Conservation (phyloP, 176 grass and related monocot genomes). For the Cenchrus purpureus region DNA sequence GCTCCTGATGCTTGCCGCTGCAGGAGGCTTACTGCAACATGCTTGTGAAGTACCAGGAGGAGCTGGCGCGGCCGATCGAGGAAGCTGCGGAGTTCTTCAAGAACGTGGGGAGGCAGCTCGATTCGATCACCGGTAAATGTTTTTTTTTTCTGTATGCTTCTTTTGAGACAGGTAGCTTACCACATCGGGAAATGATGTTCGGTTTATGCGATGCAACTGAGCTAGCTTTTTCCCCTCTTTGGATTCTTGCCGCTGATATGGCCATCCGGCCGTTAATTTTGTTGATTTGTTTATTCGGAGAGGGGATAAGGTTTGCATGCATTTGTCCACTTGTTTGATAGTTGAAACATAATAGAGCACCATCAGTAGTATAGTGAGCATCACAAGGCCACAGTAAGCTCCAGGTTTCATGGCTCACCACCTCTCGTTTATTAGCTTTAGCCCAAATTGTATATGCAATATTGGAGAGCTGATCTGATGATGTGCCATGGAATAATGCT, state of each 20-base stretch:
- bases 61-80: slow-evolving; percentile 72
- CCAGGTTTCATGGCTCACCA: slow-evolving; percentile 25
- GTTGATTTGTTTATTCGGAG: slow-evolving; percentile 30
- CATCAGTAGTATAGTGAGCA: slow-evolving; percentile 18
- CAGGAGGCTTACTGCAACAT: slow-evolving; percentile 84
- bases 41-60: slow-evolving; percentile 74
- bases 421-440: slow-evolving; percentile 30
- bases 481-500: slow-evolving; percentile 1
- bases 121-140: slow-evolving; percentile 58
- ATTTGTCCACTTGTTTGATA: slow-evolving; percentile 31
- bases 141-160: background rate
- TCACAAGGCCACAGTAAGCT: slow-evolving; percentile 38
- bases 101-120: slow-evolving; percentile 67
- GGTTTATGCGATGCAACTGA: slow-evolving; percentile 26
- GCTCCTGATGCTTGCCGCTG: background rate
- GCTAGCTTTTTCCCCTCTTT: slow-evolving; percentile 13
- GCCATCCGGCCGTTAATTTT: slow-evolving; percentile 20
- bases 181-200: slow-evolving; percentile 46
- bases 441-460: slow-evolving; percentile 9
- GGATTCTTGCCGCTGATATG: slow-evolving; percentile 39
- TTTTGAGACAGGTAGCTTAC: slow-evolving; percentile 35
- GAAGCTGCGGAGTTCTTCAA: slow-evolving; percentile 80
- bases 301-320: slow-evolving; percentile 33
- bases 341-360: slow-evolving; percentile 8
- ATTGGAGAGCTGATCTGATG: background rate